Base-by-base conservation (phyloP, 768 basidiomycete genomes). In the Boletus huronensis region DNA sequence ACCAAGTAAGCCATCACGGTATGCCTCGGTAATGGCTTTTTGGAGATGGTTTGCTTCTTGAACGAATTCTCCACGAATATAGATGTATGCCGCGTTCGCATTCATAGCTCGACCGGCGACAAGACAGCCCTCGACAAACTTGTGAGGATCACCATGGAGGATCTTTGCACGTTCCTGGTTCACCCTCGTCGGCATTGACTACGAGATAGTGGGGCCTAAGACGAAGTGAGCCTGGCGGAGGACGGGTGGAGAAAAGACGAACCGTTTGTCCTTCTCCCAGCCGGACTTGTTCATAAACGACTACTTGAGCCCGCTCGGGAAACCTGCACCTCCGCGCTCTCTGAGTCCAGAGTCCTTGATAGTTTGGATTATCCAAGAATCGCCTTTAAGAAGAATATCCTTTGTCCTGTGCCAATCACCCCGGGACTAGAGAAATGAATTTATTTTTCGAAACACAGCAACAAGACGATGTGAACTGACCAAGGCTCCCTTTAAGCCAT, bases 131-230 rank as follows among this genome's bases (percentile, higher is more conserved):
- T 99, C 96, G 62, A 99, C 81, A 53, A 99, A 88, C 68, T 98
- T 99, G 78, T 99, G 96, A 0, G 96, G 96, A 71, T 98, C 96
- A 17, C 96, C 96, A 43, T 96, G 89, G 64, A 98, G 78, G 64
- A 99, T 98, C 96, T 72, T 99, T 99, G 83, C 96, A 98, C 2
- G 96, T 99, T 17, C 96, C 96, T 0, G 95, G 96, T 72, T 99
- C 96, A 48, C 96, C 96, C 74, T 98, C 96, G 70, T 98, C 96
- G 16, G 96, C 95, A 70, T 98, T 98, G 62, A 98, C 90, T 48
- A 99, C 96, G 6, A 99, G 82, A 70, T 98, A 98, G 23, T 96
- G 86, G 4, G 95, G 96, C 48, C 94, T 90, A 48, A 26, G 13
- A 25, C n/a, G 32, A n/a, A 40, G 31, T 39, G 32, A 60, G 45